Conservation (phyloP, 345 rosid genomes). For the Mangifera indica region DNA sequence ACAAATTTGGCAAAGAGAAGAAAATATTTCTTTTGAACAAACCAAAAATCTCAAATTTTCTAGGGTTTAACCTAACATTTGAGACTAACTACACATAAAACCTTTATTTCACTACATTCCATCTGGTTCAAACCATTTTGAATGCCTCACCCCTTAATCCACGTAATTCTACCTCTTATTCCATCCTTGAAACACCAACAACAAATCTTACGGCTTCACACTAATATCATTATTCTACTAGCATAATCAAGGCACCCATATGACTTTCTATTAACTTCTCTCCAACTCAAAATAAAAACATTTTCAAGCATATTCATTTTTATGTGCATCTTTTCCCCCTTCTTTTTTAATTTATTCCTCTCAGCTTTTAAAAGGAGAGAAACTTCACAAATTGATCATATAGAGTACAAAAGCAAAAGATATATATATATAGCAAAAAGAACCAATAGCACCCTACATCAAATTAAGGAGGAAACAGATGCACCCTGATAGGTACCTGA, state of each 20-base stretch:
- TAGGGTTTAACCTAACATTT: background rate
- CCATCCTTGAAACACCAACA: background rate
- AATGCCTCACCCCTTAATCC: background rate
- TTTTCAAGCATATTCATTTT: background rate
- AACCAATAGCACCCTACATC: background rate
- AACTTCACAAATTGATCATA: background rate
- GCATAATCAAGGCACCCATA: background rate
- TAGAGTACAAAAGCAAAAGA: background rate
- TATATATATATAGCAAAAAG: background rate
- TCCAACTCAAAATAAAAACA: background rate
- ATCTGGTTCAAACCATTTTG: background rate
- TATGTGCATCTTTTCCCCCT: background rate
- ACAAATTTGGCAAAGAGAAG: background rate
- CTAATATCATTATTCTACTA: background rate
- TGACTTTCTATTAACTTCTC: background rate
- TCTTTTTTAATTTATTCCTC: background rate
- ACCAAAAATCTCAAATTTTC: background rate
- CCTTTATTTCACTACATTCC: background rate
- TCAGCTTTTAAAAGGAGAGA: background rate
- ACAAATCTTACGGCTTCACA: background rate
- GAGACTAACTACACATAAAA: background rate
- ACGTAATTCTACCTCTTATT: background rate
- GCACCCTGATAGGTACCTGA: too few relatives aligned
- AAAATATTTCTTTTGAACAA: background rate
- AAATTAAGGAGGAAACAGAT: background rate